Conservation (phyloP, 2,329 filamentous ascomycete species). For the Fusarium pininemorale region DNA sequence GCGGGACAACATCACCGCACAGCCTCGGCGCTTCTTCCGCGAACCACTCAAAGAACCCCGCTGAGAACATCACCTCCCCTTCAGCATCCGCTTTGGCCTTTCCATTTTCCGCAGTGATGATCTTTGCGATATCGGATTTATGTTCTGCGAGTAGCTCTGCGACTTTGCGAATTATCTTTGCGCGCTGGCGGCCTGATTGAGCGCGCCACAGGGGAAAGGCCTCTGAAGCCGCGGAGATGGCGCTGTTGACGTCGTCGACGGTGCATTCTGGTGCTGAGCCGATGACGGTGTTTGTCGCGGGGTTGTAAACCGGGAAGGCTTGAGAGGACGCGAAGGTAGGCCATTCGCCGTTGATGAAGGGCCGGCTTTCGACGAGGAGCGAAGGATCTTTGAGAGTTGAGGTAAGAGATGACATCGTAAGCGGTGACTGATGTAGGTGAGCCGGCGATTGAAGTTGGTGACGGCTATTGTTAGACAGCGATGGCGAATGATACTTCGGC, state of each 20-base stretch:
- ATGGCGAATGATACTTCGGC: neutral
- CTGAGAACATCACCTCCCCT: conserved; percentile 65
- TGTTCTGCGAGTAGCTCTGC: conserved; percentile 71
- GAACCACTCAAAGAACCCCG: conserved; percentile 69
- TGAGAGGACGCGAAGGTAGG: conserved; percentile 72
- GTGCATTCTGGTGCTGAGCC: conserved; percentile 77
- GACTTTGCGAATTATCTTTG: conserved; percentile 70
- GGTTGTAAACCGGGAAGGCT: conserved; percentile 77
- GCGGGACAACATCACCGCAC: conserved; percentile 68
- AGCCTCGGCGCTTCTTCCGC: conserved; percentile 57
- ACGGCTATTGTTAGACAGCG: neutral
- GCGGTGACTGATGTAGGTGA: neutral
- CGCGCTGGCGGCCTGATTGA: conserved; percentile 66
- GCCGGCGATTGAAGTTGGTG: too few relatives aligned
- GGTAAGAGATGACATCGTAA: conserved; percentile 9
- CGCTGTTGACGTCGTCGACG: conserved; percentile 70
- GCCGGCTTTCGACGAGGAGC: conserved; percentile 31
- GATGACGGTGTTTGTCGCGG: conserved; percentile 72
- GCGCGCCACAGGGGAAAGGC: conserved; percentile 64
- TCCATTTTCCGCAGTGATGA: conserved; percentile 77
- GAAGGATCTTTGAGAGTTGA: conserved; percentile 15
- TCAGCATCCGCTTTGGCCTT: conserved; percentile 70
- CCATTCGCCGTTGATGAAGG: conserved; percentile 81
- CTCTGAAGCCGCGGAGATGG: conserved; percentile 72
- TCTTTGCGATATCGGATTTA: conserved; percentile 68